Conservation (phyloP, 2,329 filamentous ascomycete species). For the Lasiodiplodia sp. region DNA sequence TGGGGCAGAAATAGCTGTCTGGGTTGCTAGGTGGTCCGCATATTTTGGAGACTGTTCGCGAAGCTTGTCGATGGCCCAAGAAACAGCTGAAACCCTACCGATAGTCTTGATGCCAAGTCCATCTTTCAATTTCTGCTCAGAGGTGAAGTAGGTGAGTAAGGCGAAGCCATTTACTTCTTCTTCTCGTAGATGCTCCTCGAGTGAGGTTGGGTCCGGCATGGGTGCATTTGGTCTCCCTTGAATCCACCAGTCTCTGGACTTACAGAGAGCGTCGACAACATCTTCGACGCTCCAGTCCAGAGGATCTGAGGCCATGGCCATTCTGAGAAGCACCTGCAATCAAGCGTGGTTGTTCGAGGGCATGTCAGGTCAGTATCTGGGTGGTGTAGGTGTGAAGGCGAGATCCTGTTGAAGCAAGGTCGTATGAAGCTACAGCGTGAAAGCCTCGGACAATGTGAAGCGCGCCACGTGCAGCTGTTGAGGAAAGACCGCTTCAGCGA, state of each 20-base stretch:
- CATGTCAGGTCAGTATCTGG: slow-evolving; percentile 9
- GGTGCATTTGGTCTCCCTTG: slow-evolving; percentile 50
- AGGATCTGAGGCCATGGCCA: slow-evolving; percentile 63
- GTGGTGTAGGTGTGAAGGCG: neutral
- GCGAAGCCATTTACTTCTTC: slow-evolving; percentile 71
- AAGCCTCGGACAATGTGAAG: neutral
- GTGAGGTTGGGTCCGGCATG: slow-evolving; percentile 59
- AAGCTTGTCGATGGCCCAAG: slow-evolving; percentile 65
- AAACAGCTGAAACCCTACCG: slow-evolving; percentile 65
- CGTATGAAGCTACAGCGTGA: neutral
- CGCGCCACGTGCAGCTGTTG: neutral
- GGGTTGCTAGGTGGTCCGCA: slow-evolving; percentile 34
- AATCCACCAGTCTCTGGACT: slow-evolving; percentile 55
- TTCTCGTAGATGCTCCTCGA: slow-evolving; percentile 65
- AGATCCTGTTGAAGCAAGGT: neutral
- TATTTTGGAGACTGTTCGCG: slow-evolving; percentile 61
- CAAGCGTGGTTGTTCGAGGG: too few relatives aligned
- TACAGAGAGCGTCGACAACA: slow-evolving; percentile 72
- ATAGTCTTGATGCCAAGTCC: slow-evolving; percentile 65
- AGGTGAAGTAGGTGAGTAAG: slow-evolving; percentile 65
- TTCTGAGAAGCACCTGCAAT: neutral
- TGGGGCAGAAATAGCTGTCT: neutral
- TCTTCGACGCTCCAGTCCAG: slow-evolving; percentile 74
- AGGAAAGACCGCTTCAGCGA: neutral
- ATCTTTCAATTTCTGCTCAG: slow-evolving; percentile 55